These are phyloP conservation scores for Wickerhamiella lipophila DNA, from an alignment of 805 yeast genomes.

Conservation along the genomic window DNA sequence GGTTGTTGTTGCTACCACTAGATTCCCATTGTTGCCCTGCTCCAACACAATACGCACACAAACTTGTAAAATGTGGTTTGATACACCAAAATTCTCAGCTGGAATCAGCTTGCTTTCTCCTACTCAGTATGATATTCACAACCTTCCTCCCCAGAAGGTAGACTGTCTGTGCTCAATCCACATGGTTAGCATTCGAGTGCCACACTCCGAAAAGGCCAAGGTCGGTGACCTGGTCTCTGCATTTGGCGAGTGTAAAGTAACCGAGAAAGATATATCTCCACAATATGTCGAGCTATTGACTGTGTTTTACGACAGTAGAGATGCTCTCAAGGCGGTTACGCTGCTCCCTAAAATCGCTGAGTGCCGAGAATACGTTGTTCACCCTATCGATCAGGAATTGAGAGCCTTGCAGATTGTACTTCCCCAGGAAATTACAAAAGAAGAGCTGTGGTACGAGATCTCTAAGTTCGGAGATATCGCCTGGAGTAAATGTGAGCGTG, in stretches of 20 bases:
- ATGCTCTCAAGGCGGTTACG: slow-evolving; percentile 2
- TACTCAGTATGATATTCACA: neutral
- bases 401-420: neutral
- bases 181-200: neutral
- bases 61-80: slow-evolving; percentile 9
- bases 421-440: slow-evolving; percentile 6
- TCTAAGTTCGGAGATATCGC: slow-evolving; percentile 10
- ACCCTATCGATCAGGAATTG: slow-evolving; percentile 2
- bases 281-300: neutral
- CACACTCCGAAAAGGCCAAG: neutral
- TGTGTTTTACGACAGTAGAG: slow-evolving; percentile 5
- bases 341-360: slow-evolving; percentile 7
- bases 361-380: slow-evolving; percentile 1
- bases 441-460: slow-evolving; percentile 9
- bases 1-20: neutral
- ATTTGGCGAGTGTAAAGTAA: neutral
- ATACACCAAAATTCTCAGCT: neutral
- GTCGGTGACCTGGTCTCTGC: slow-evolving; percentile 5
- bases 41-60: neutral
- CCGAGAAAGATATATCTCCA: neutral
- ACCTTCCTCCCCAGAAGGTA: neutral
- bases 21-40: neutral
- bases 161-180: slow-evolving; percentile 8
- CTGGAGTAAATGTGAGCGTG: slow-evolving; percentile 5
- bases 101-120: neutral